Conservation (phyloP, 805 yeast species). For the Metschnikowia peoriensis region DNA sequence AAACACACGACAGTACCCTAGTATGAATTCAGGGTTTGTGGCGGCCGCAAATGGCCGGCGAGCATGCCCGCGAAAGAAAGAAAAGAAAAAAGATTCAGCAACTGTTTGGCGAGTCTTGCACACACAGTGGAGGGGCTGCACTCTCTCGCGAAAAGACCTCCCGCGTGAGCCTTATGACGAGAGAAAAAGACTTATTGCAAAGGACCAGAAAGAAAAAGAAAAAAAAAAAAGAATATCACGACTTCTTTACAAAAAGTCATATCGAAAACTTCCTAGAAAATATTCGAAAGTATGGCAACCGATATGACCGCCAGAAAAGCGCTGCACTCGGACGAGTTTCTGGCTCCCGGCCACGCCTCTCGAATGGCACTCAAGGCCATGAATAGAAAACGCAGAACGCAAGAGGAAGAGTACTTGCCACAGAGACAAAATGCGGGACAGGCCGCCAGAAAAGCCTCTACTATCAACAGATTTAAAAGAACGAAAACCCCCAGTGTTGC, state of each 20-base stretch:
- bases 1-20: not conserved
- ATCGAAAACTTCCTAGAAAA: not conserved
- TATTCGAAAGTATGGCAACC: slow-evolving; percentile 1
- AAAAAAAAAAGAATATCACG: not conserved
- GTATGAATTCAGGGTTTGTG: not conserved
- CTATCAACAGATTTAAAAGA: slow-evolving; percentile 22
- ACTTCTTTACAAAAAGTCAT: too few relatives aligned
- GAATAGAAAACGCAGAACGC: slow-evolving; percentile 8
- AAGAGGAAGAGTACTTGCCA: slow-evolving; percentile 3
- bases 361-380: slow-evolving; percentile 6
- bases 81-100: not conserved
- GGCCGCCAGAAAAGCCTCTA: slow-evolving; percentile 2
- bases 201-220: not conserved
- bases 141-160: not conserved
- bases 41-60: not conserved
- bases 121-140: slow-evolving; percentile 4
- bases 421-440: slow-evolving; percentile 5
- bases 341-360: not conserved
- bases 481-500: slow-evolving; percentile 43
- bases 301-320: slow-evolving; percentile 6
- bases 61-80: not conserved
- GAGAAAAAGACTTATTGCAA: not conserved
- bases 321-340: slow-evolving; percentile 4
- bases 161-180: not conserved
- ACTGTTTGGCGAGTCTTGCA: not conserved